Percentiles rank a stretch among this genome's conserved stretches.
These are phyloP conservation scores for Leccinum incarnatum DNA, from an alignment of 768 basidiomycete genomes.

Conservation along the genomic window DNA sequence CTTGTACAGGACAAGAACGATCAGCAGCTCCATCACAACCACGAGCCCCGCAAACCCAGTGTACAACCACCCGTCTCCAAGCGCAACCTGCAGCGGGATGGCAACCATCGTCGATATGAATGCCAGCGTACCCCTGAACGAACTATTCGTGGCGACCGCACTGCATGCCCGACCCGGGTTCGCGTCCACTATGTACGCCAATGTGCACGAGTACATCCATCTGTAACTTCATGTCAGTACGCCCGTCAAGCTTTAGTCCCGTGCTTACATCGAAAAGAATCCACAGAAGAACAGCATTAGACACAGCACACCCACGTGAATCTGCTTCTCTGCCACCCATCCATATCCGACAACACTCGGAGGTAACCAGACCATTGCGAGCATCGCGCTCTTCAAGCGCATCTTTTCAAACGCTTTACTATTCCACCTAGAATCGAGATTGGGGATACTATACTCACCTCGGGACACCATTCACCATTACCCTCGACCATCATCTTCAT, in stretches of 20 bases:
- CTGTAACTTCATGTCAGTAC: conserved; percentile 27
- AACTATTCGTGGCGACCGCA: conserved; percentile 74
- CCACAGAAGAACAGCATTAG: conserved; percentile 71
- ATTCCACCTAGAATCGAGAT: neutral
- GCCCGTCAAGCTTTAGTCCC: neutral
- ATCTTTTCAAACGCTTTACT: conserved; percentile 44
- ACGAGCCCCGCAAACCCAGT: conserved; percentile 62
- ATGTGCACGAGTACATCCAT: conserved; percentile 62
- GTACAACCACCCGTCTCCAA: conserved; percentile 82
- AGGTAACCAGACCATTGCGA: conserved; percentile 55
- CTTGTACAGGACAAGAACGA: conserved; percentile 59
- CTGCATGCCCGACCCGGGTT: conserved; percentile 78
- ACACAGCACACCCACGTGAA: conserved; percentile 66
- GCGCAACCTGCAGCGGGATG: conserved; percentile 66
- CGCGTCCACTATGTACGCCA: conserved; percentile 86
- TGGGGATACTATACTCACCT: conserved; percentile 45
- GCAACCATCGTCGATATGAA: conserved; percentile 71
- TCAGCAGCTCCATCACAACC: conserved; percentile 48
- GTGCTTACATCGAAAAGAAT: conserved; percentile 66
- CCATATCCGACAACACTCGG: conserved; percentile 64
- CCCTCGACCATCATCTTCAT: conserved; percentile 40
- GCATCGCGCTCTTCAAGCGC: conserved; percentile 62
- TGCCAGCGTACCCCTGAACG: conserved; percentile 66
- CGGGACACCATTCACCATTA: conserved; percentile 53
- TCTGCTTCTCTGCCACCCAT: conserved; percentile 66